Conservation (phyloP, 169 alveolate genomes). For the Plasmodium falciparum region DNA sequence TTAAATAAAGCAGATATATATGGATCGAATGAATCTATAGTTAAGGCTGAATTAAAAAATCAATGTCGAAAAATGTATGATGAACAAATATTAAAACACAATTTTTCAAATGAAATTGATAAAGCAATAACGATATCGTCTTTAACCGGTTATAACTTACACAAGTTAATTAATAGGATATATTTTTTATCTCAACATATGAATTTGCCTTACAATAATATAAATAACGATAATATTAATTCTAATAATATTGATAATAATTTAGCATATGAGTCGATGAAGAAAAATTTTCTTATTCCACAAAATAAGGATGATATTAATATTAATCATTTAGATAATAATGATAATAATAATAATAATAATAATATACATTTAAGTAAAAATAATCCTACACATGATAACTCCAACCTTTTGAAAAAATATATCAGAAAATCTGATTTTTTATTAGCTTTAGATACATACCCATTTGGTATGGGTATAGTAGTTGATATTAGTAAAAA, state of each 20-base stretch:
- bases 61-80: conserved; percentile 79
- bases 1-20: conserved; percentile 84
- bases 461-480: conserved; percentile 82
- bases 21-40: conserved; percentile 79
- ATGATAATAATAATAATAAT: neutral
- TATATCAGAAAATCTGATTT: conserved; percentile 84
- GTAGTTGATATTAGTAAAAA: conserved; percentile 82
- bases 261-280: neutral
- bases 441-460: conserved; percentile 78
- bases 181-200: conserved; percentile 32
- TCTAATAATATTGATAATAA: neutral
- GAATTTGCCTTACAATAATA: conserved; percentile 75
- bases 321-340: neutral
- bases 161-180: conserved; percentile 55
- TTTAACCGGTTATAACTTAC: conserved; percentile 75
- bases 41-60: conserved; percentile 80
- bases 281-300: neutral
- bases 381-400: conserved; percentile 4
- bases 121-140: conserved; percentile 81
- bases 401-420: conserved; percentile 32
- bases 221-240: conserved; percentile 26
- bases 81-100: conserved; percentile 75
- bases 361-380: conserved; percentile 5
- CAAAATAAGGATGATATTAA: neutral
- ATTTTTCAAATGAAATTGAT: conserved; percentile 73